Evolutionary conservation across 371 early-diverging fungal species (phyloP).

Genomic region (Dinochytrium kinnereticum): DNA sequence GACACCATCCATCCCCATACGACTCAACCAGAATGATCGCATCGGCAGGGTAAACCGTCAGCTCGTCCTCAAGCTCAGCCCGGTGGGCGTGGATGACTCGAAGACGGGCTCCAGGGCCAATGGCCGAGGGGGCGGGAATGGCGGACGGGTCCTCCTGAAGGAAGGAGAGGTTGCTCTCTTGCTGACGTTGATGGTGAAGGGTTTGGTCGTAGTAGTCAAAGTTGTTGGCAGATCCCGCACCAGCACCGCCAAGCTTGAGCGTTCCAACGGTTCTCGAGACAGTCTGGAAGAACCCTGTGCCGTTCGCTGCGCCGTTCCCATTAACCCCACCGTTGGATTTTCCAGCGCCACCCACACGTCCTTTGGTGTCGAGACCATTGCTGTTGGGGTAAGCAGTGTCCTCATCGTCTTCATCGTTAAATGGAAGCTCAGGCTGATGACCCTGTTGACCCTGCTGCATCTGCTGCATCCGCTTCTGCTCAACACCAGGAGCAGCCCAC

Average conservation of each 20-base stretch:
- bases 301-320: neutral
- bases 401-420: neutral
- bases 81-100: conserved; percentile 17
- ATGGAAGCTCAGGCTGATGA: neutral
- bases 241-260: conserved; percentile 15
- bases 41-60: conserved; percentile 11
- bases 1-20: conserved; percentile 25
- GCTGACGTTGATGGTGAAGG: neutral
- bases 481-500: conserved; percentile 22
- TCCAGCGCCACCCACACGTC: neutral
- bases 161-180: neutral
- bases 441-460: neutral
- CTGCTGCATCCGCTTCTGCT: conserved; percentile 12
- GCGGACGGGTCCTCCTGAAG: conserved; percentile 1
- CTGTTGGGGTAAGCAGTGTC: neutral
- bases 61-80: conserved; percentile 18
- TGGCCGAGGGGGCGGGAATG: conserved; percentile 11
- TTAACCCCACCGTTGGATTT: neutral
- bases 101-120: conserved; percentile 18
- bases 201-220: conserved; percentile 20
- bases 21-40: neutral
- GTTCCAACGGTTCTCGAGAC: conserved; percentile 13
- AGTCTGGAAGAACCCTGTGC: conserved; percentile 9
- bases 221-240: conserved; percentile 20
- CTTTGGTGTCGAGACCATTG: neutral